Conservation (phyloP, 768 basidiomycete species). For the Suillus variegatus region DNA sequence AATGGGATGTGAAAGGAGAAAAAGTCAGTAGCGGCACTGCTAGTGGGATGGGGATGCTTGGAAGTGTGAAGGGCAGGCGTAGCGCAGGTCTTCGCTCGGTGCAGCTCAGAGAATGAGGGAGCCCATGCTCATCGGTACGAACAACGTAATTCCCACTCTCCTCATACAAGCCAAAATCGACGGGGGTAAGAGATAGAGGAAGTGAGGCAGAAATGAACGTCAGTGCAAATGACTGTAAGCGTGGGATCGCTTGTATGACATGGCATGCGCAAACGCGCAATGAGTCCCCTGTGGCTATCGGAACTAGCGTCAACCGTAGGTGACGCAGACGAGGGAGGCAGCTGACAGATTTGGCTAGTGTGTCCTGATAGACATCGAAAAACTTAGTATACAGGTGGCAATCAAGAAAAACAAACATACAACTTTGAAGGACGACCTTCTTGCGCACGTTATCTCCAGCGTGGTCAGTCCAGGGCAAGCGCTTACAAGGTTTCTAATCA, state of each 20-base stretch:
- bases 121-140: slow-evolving; percentile 60
- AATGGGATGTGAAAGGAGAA: slow-evolving; percentile 36
- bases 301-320: slow-evolving; percentile 64
- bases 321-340: slow-evolving; percentile 64
- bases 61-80: slow-evolving; percentile 30
- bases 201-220: slow-evolving; percentile 65
- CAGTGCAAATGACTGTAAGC: slow-evolving; percentile 62
- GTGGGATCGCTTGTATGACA: slow-evolving; percentile 67
- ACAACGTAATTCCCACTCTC: slow-evolving; percentile 59
- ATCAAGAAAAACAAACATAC: slow-evolving; percentile 38
- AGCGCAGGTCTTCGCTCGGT: slow-evolving; percentile 44
- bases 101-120: slow-evolving; percentile 55
- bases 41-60: slow-evolving; percentile 23
- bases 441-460: slow-evolving; percentile 65
- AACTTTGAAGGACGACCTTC: slow-evolving; percentile 72
- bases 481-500: slow-evolving; percentile 65
- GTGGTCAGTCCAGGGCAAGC: slow-evolving; percentile 66
- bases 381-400: background rate
- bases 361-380: slow-evolving; percentile 20
- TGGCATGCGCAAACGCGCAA: slow-evolving; percentile 59
- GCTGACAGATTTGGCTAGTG: slow-evolving; percentile 61
- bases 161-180: slow-evolving; percentile 40
- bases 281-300: slow-evolving; percentile 62
- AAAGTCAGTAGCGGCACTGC: slow-evolving; percentile 23
- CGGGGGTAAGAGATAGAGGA: slow-evolving; percentile 45